Evolutionary conservation across 345 rosid genomes (phyloP).

Genomic region (Salix udensis): DNA sequence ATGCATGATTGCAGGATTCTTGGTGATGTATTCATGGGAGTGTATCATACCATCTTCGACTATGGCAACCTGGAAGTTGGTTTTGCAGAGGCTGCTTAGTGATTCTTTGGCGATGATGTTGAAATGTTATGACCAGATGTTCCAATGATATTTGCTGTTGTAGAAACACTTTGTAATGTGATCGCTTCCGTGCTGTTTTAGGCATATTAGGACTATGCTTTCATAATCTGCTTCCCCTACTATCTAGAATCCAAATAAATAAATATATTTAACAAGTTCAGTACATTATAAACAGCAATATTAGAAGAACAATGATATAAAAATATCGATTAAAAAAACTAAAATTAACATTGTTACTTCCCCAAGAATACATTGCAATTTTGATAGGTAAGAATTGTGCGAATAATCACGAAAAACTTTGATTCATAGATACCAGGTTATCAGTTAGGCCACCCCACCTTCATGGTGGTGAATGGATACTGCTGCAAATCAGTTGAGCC

Average conservation of each 20-base stretch:
- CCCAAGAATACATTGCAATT: too few species aligned
- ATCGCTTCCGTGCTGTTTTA: not conserved
- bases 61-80: conserved; percentile 55
- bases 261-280: not conserved
- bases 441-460: too few species aligned
- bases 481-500: too few species aligned
- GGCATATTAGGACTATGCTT: not conserved
- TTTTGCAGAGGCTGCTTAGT: conserved; percentile 58
- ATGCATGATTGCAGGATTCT: conserved; percentile 49
- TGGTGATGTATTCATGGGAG: conserved; percentile 84
- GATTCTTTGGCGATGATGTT: not conserved
- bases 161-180: not conserved
- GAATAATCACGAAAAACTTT: too few species aligned
- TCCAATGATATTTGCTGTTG: not conserved
- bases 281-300: not conserved
- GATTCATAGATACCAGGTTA: too few species aligned
- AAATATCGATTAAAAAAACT: too few species aligned
- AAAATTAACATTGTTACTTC: too few species aligned
- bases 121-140: not conserved
- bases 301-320: not conserved
- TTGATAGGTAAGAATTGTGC: too few species aligned
- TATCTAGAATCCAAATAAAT: too few species aligned
- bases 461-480: too few species aligned
- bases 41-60: conserved; percentile 69
- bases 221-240: not conserved